Percentiles rank a stretch among this genome's conserved stretches.
These are phyloP conservation scores for Tagetes erecta DNA, from an alignment of 129 eudicot species.

Conservation along the genomic window DNA sequence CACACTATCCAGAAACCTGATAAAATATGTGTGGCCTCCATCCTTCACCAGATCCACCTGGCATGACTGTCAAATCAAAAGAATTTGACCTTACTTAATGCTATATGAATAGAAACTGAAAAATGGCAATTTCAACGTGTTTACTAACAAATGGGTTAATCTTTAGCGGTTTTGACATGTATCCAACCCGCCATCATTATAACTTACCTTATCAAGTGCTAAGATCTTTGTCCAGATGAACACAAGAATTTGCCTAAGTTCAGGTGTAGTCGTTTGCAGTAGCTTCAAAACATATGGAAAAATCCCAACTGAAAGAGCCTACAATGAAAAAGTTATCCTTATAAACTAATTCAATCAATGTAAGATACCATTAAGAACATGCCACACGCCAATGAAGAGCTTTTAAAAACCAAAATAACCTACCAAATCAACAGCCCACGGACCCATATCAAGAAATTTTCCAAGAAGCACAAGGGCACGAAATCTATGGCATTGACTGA, in stretches of 20 bases:
- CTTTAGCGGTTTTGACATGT: background rate
- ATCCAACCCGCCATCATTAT: slow-evolving; percentile 2
- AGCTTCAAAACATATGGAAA: slow-evolving; percentile 93
- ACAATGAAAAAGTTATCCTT: slow-evolving; percentile 30
- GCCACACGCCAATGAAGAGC: slow-evolving; percentile 3
- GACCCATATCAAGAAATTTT: slow-evolving; percentile 97
- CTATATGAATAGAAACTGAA: slow-evolving; percentile 12
- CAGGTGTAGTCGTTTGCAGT: slow-evolving; percentile 92
- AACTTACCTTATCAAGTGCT: slow-evolving; percentile 85
- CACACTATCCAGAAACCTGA: slow-evolving; percentile 83
- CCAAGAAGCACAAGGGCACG: slow-evolving; percentile 98
- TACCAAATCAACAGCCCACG: slow-evolving; percentile 99
- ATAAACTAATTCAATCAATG: background rate
- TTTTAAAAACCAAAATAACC: slow-evolving; percentile 17
- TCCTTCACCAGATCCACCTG: slow-evolving; percentile 97
- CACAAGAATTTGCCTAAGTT: slow-evolving; percentile 90
- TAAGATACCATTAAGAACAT: background rate
- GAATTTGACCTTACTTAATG: slow-evolving; percentile 22
- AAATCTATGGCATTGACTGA: slow-evolving; percentile 91
- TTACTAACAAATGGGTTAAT: background rate
- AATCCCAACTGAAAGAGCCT: slow-evolving; percentile 98
- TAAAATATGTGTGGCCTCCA: slow-evolving; percentile 90
- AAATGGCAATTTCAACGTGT: background rate
- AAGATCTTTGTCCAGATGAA: slow-evolving; percentile 98
- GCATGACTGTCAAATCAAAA: slow-evolving; percentile 64